These are phyloP conservation scores for Isochrysis galbana DNA, from an alignment of 78 protist species.

Conservation along the genomic window DNA sequence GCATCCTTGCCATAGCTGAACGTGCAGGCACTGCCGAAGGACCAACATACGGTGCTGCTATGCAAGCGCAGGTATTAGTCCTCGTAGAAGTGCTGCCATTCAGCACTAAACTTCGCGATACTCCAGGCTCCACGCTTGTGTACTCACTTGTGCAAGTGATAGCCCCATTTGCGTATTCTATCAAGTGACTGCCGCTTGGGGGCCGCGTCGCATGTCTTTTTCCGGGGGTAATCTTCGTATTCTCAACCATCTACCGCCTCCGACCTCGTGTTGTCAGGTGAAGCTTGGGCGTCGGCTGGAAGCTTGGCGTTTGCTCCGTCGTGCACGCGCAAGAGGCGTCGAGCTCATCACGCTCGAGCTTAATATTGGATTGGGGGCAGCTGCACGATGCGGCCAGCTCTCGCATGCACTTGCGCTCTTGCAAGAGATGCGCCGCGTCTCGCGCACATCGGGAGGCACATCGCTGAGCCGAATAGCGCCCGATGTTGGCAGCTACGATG, in stretches of 20 bases:
- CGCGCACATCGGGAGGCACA: too few species aligned
- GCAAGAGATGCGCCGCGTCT: background rate
- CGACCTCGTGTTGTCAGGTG: too few species aligned
- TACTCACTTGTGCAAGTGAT: too few species aligned
- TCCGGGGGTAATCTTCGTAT: too few species aligned
- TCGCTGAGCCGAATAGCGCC: background rate
- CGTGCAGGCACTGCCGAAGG: background rate
- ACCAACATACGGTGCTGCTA: background rate
- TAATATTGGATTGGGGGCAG: background rate
- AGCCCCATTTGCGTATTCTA: too few species aligned
- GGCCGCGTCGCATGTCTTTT: too few species aligned
- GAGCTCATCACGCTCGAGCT: background rate
- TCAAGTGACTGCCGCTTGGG: too few species aligned
- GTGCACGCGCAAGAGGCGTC: background rate
- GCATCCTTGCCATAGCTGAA: background rate
- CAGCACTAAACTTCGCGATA: too few species aligned
- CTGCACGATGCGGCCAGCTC: background rate
- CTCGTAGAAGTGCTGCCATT: too few species aligned
- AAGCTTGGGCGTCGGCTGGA: background rate
- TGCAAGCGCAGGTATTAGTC: too few species aligned
- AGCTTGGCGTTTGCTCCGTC: background rate
- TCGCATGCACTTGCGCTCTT: background rate
- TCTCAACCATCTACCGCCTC: too few species aligned
- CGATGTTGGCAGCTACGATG: background rate
- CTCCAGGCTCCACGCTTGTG: too few species aligned